Base-by-base conservation (phyloP, 345 rosid genomes). In the Rhodamnia argentea region DNA sequence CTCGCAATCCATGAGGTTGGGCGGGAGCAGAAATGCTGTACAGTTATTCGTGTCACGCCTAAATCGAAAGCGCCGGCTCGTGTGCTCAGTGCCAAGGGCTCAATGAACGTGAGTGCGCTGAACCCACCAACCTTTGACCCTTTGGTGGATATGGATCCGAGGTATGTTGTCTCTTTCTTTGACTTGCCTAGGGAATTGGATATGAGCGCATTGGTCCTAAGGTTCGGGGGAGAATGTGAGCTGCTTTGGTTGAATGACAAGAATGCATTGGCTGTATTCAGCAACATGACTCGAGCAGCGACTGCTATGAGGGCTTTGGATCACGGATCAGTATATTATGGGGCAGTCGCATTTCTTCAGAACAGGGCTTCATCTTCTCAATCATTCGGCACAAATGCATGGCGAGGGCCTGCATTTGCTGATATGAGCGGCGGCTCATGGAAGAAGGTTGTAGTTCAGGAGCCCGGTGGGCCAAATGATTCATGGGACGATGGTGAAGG, bases 291-390 rank as follows among this genome's bases (percentile, higher is more conserved):
- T 20, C 93, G 98, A 85, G 99, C 99, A 40, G 98, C 98, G 54
- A 97, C 99, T 83, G 99, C 99, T 12, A 90, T 95, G 96, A 94
- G 99, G 92, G 93, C 98, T 89, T 89, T 96, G 90, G 99, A 96
- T 85, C 97, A 96, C 83, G 98, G 95, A 83, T 96, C 98, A 42
- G 91, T 87, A 42, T 97, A 97, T 88, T 85, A 89, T 7, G 99
- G 99, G 57, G 98, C 96, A 2, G 91, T 88, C 20, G 86, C 89
- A 87, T 86, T 88, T 87, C 96, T 90, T 53, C 92, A 85, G 85
- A 85, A 76, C n/a, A 91, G 88, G 10, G 88, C 89, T 54, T 83
- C 91, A 4, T 60, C 47, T 20, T 78, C 89, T 54, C 87, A 94
- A 62, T 52, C 90, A n/a, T 70, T 70, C 3, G 84, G 88, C 74